Base-by-base conservation (phyloP, 73 alveolate genomes). In the Paramecium biaurelia region DNA sequence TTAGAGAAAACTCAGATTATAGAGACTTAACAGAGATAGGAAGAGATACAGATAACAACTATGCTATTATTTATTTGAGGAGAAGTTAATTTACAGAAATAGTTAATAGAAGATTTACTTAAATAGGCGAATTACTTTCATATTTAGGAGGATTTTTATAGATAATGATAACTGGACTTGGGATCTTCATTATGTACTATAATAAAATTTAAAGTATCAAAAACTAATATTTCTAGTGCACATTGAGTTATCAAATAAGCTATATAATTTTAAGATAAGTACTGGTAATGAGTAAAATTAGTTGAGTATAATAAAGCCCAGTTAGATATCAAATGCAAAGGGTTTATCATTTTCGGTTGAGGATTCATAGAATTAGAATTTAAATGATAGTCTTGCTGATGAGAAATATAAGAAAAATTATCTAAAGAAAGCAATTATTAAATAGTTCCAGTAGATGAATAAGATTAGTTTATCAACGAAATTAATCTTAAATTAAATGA, bases 11-110 rank as follows among this genome's bases (percentile, higher is more conserved):
- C n/a, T 28, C 35, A 23, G 67, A 32, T 70, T 70, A 28, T 74
- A 28, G 87, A 74, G 87, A 32, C 18, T 41, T 32, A 41, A 74
- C 87, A 7, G 87, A 70, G 32, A 5, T 70, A 70, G 86, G 86
- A 70, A 28, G 86, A 11, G 57, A 70, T 32, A 70, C 86, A 28
- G 86, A 70, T 35, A 8, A 12, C 12, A 32, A 28, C 6, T 70
- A 70, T 15, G 86, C 86, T 2, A 28, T 70, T 18, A 26, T 70
- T 70, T 70, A 70, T 37, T 7, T 70, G n/a, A 70, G 86, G 28
- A 70, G 86, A 70, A 70, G 86, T 7, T 20, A 70, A 28, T 70
- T 70, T 37, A 14, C 86, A 1, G 86, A 70, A 14, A 24, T 20
- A 14, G 41, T 70, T 11, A 32, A 32, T 32, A 70, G 86, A 35